phyloP scores from a whole-genome alignment of 2,329 filamentous ascomycete species.

The Curvularia sp. region DNA sequence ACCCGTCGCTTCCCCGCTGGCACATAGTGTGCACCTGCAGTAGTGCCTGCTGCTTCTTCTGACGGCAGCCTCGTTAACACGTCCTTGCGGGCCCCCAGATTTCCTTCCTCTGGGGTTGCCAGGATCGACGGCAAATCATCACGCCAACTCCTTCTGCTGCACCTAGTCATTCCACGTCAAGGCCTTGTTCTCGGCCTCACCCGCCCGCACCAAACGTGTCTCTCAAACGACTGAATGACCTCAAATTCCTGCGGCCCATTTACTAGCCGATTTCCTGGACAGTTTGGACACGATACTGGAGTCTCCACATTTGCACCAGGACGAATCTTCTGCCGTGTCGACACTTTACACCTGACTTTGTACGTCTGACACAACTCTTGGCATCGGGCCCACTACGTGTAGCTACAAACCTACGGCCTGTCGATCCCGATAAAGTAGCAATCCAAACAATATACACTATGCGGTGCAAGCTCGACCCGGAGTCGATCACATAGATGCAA shows the following conservation, averaged over 20 bases:
- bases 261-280: not conserved
- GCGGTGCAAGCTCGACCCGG: not conserved
- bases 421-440: not conserved
- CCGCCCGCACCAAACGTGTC: not conserved
- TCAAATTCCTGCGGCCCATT: not conserved
- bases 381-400: not conserved
- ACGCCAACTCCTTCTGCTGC: slow-evolving; percentile 2
- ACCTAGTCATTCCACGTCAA: not conserved
- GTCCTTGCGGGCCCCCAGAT: slow-evolving; percentile 16
- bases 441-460: not conserved
- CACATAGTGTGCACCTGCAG: slow-evolving; percentile 37
- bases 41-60: slow-evolving; percentile 30
- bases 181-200: not conserved
- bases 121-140: slow-evolving; percentile 12
- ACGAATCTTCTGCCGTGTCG: not conserved
- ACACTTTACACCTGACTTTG: not conserved
- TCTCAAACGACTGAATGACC: not conserved
- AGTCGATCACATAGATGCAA: slow-evolving; percentile 4
- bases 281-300: not conserved
- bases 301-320: not conserved
- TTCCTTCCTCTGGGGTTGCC: slow-evolving; percentile 17
- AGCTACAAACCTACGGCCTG: not conserved
- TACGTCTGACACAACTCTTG: not conserved
- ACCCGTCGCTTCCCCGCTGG: slow-evolving; percentile 28
- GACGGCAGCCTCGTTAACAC: slow-evolving; percentile 22